These are phyloP conservation scores for Aspergillus brasiliensis DNA, from an alignment of 2,329 filamentous ascomycete species.

Conservation along the genomic window DNA sequence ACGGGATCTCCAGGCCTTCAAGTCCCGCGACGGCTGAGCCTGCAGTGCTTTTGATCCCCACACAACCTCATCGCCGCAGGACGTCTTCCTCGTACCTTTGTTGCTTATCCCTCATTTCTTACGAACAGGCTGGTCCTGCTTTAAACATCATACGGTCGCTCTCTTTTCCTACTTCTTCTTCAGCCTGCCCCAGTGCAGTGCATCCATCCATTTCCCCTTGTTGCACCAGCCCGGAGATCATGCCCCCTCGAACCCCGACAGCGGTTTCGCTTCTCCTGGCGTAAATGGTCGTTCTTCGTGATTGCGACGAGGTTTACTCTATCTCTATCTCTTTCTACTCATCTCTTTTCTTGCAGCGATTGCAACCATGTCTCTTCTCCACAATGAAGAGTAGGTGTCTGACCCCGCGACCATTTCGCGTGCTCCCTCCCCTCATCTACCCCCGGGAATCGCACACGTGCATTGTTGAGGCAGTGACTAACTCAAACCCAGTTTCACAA, in stretches of 20 bases:
- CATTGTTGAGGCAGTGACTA: slow-evolving; percentile 10
- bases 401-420: not conserved
- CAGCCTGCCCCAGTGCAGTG: slow-evolving; percentile 13
- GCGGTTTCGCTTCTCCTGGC: slow-evolving; percentile 7
- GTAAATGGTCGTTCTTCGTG: slow-evolving; percentile 5
- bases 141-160: slow-evolving; percentile 11
- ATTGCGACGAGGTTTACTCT: slow-evolving; percentile 1
- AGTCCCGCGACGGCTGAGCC: slow-evolving; percentile 5
- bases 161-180: slow-evolving; percentile 11
- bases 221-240: slow-evolving; percentile 12
- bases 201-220: slow-evolving; percentile 13
- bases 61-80: slow-evolving; percentile 1
- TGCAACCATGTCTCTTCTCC: slow-evolving; percentile 50
- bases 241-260: slow-evolving; percentile 11
- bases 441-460: not conserved
- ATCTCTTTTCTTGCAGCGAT: not conserved
- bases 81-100: not conserved
- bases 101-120: slow-evolving; percentile 6
- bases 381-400: slow-evolving; percentile 53
- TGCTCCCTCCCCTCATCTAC: not conserved
- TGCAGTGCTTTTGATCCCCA: slow-evolving; percentile 4
- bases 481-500: slow-evolving; percentile 56
- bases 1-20: slow-evolving; percentile 9
- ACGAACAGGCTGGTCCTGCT: slow-evolving; percentile 39
- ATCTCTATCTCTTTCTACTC: not conserved